Evolutionary conservation across 2,329 filamentous ascomycete species (phyloP).

Genomic region (Aspergillus persii): DNA sequence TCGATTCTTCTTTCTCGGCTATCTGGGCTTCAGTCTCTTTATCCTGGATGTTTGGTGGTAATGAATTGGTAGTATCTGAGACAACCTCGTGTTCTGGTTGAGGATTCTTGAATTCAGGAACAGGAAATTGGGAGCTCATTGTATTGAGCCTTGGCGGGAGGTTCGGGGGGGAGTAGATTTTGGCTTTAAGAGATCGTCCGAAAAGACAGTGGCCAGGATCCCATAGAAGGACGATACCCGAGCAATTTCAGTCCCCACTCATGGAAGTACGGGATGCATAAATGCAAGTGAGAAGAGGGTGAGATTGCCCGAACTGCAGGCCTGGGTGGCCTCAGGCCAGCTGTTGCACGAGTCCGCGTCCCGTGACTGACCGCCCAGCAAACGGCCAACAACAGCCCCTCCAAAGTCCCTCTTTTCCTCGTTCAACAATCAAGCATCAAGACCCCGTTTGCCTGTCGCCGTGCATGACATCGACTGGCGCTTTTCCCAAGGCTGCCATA

Average conservation of each 20-base stretch:
- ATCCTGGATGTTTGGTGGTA: not conserved
- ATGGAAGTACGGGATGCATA: not conserved
- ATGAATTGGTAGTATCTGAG: slow-evolving; percentile 1
- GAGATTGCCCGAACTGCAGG: not conserved
- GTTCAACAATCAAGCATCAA: not conserved
- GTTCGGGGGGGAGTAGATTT: not conserved
- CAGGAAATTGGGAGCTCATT: not conserved
- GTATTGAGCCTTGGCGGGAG: not conserved
- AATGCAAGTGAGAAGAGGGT: not conserved
- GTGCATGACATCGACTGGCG: not conserved
- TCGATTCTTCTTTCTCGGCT: slow-evolving; percentile 46
- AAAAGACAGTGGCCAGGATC: too few relatives aligned
- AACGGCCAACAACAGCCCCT: slow-evolving; percentile 2
- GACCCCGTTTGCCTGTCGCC: not conserved
- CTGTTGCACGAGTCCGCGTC: slow-evolving; percentile 1
- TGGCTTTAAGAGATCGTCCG: too few relatives aligned
- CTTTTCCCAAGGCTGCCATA: slow-evolving; percentile 2
- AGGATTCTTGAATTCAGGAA: not conserved
- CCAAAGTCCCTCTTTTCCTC: slow-evolving; percentile 1
- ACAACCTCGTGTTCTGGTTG: slow-evolving; percentile 5
- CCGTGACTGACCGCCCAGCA: slow-evolving; percentile 13
- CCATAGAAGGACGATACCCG: too few relatives aligned
- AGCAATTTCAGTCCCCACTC: not conserved
- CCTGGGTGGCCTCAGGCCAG: slow-evolving; percentile 11
- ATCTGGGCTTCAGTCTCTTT: slow-evolving; percentile 7